Evolutionary conservation across 129 eudicot species (phyloP), one percentile per base, ranked within the genome.

Genomic region (Flaveria bidentis): DNA sequence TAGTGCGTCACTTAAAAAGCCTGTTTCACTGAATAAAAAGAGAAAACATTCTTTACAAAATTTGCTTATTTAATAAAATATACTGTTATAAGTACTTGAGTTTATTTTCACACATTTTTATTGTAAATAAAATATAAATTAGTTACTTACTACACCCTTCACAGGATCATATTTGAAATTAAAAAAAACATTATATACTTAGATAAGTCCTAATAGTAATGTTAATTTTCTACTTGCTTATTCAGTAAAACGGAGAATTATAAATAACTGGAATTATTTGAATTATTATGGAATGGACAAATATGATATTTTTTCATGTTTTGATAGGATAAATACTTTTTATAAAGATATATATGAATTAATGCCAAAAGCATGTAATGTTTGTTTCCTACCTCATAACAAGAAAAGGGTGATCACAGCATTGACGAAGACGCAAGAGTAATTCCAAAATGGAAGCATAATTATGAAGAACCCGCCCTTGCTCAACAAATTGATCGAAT

Each of bases 381-480:
- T 44, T 45, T 57, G 61, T 36, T 20, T 47, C 86, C 9, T 42
- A 91, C 99, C 99, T 94, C 96, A 94, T 87, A 41, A 94, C 99
- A 76, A 94, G 99, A 87, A 88, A 94, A 58, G 99, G 99, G 75
- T 94, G 99, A 76, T 94, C 99, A 76, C 99, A 94, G 80, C 99
- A 94, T 77, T 94, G 99, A 23, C 99, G 99, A 72, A 94, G 99
- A 18, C 99, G 97, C 69, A 94, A 77, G 26, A 94, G 96, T 74
- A 94, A 72, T 72, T 94, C 99, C 87, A 94, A 80, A 62, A 94
- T 94, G 60, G 99, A 94, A 65, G 99, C 99, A 83, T 91, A 94
- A 82, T 94, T 94, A 67, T 94, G 99, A 49, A 94, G 96, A 62
- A 94, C 97, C 50, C 94, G 84, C 16, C 99, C 99, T 94, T 94